Evolutionary conservation across 2,329 filamentous ascomycete species (phyloP), one percentile per base, ranked within the genome.

Genomic region (Dothiorella sarmentorum): DNA sequence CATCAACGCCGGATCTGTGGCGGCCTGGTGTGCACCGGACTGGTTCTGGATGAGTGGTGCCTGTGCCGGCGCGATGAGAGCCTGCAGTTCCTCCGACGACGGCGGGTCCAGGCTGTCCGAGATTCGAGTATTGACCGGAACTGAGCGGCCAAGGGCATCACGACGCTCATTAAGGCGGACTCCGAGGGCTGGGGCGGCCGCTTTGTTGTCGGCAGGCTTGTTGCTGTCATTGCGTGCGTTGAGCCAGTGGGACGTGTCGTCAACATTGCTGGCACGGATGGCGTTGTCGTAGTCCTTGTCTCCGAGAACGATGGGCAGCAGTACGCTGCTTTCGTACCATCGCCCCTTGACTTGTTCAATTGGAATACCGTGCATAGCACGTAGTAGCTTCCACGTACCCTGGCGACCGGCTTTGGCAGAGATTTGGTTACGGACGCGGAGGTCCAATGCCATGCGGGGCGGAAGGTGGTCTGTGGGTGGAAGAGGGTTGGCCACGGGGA

Each of bases 311-410:
- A 76, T 69, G 4, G 74, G 74, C 22, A 83, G 75, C 3, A 85
- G 70, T 1, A 79, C 67, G 40, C 73, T 76, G 2, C 79, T 79
- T 67, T 85, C 83, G 67, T 85, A 85, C 83, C 83, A 85, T 9
- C 83, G 76, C 7, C 83, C 83, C 65, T 83, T 83, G 64, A 85
- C 69, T 38, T 83, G 78, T 15, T 74, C 66, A 7, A 83, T 67
- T 2, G 73, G 69, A 7, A 80, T 56, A 13, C 68, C 17, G 17
- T 40, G 33, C 31, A 37, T 37, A 9, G 71, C 1, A 66, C 61
- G 13, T 60, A 60, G 0, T 2, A 49, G 35, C 18, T 58, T 58
- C 56, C 43, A 49, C 0, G 26, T 22, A 49, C 68, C 38, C 44
- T 66, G 63, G 64, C 70, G 59, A 55, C 71, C 71, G 9, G 67